Base-by-base conservation (phyloP, 352 stramenopile species). In the Phytopythium cucurbitacearum region DNA sequence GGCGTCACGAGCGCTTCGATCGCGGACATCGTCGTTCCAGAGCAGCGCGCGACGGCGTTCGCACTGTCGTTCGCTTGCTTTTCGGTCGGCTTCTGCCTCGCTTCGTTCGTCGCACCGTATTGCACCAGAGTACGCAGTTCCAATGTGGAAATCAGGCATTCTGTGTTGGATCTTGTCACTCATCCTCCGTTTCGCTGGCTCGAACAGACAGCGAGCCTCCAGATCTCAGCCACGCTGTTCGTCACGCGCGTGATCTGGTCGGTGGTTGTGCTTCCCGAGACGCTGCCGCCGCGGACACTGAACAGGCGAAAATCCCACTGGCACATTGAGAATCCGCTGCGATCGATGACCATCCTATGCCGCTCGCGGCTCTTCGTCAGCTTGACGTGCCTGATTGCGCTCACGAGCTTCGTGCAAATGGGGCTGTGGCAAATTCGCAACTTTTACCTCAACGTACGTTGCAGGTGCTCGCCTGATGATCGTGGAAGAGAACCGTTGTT, bases 381-480 rank as follows among this genome's bases (percentile, higher is more conserved):
- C 4, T 61, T 92, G 33, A 90, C 75, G 5, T 64, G 57, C 21
- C 61, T 92, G 55, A 87, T 92, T 41, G 77, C 69, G 13, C 60
- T 90, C 56, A 89, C 78, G 36, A 77, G 48, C 7, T 92, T 90
- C 40, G 75, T 85, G n/a, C 53, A 64, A 40, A 77, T 71, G 15
- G 79, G 77, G 7, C 59, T 80, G 44, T 77, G 64, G 39, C 76
- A 88, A 47, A 87, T 88, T 46, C 73, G 72, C 33, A 67, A 76
- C 15, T 92, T 87, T 63, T 90, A 79, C 57, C 64, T 92, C 11
- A 92, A 92, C 48, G 76, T 84, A 46, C 54, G 64, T 52, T 3
- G 11, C 13, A 36, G 0, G 7, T 8, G 44, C 9, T 46, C 41
- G 11, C n/a, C 21, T 28, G 21, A 28, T 28, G 21, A 28, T 28